Evolutionary conservation across 148 eudicot species (phyloP).

Genomic region (Fagopyrum esculentum): DNA sequence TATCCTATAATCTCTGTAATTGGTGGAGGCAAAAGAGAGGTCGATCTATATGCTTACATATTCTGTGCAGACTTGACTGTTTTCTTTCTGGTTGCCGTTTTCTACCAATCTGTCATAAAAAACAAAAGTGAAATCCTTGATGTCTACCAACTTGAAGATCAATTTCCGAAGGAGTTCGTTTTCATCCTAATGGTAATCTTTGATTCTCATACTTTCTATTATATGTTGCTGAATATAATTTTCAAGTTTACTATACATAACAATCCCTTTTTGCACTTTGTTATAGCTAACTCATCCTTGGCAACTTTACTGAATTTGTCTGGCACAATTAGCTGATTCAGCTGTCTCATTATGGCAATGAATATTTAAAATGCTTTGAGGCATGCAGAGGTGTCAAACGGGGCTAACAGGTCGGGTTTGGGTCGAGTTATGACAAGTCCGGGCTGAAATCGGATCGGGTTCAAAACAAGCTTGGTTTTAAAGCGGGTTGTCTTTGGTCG

Average conservation of each 20-base stretch:
- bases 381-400: background rate
- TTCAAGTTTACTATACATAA: background rate
- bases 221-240: background rate
- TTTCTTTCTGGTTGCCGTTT: slow-evolving; percentile 90
- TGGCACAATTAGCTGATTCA: background rate
- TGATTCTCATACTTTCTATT: slow-evolving; percentile 5
- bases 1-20: slow-evolving; percentile 78
- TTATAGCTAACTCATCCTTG: background rate
- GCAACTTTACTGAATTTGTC: background rate
- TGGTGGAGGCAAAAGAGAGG: slow-evolving; percentile 96
- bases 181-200: slow-evolving; percentile 73
- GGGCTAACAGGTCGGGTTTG: too few relatives aligned
- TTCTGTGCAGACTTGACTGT: slow-evolving; percentile 94
- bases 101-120: slow-evolving; percentile 83
- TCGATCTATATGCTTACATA: slow-evolving; percentile 90
- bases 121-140: slow-evolving; percentile 93
- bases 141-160: slow-evolving; percentile 98
- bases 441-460: too few relatives aligned
- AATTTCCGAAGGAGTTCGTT: slow-evolving; percentile 91
- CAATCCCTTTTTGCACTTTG: background rate
- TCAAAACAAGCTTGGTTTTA: too few relatives aligned
- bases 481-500: too few relatives aligned
- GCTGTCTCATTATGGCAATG: background rate
- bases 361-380: background rate
- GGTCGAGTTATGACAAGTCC: too few relatives aligned